Base-by-base conservation (phyloP, 2,329 filamentous ascomycete genomes). In the Bipolaris zeicola region DNA sequence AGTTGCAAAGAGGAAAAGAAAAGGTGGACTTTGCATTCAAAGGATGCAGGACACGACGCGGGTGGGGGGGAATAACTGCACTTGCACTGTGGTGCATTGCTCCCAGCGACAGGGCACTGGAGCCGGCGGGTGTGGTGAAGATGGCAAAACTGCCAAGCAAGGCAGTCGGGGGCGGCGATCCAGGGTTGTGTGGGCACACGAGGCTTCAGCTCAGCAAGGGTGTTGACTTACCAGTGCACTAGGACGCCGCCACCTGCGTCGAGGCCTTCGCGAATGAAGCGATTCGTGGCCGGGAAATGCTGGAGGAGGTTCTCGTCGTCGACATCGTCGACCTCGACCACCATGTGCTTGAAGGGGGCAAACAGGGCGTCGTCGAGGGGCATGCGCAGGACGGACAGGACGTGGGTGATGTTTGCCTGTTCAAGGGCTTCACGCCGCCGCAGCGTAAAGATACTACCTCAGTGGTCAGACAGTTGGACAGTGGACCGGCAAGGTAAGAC, bases 241-340 rank as follows among this genome's bases (percentile, higher is more conserved):
- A 90, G 80, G 37, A 90, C 87, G 50, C 83, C 83, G 52, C 83
- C 85, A 54, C 81, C 81, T 58, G 78, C 77, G 68, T 85, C 80
- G 49, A 98, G 80, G 1, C 87, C 94, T 39, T 87, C 80, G 66
- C 94, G 86, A 66, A 98, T 96, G 77, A 96, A 99, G 45, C 82
- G 83, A 67, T 95, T 90, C 54, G 89, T 89, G 50, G 81, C 81
- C 6, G 92, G 86, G 59, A 98, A 89, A 75, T 96, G 87, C 60
- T 90, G 85, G 16, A 98, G 79, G 49, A 98, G 78, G 76, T 99
- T 91, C 66, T 93, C 89, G 70, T 97, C 92, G 18, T 94, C 91
- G 49, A 93, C 86, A 79, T 99, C 95, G 75, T 98, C 91, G 41
- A 97, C 87, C 63, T 96, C 89, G 62, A 98, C 89, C 58, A 87